Percentiles rank a stretch among this genome's conserved stretches.
Evolutionary conservation across 768 basidiomycete species (phyloP).

Genomic region (Termitomyces sp.): DNA sequence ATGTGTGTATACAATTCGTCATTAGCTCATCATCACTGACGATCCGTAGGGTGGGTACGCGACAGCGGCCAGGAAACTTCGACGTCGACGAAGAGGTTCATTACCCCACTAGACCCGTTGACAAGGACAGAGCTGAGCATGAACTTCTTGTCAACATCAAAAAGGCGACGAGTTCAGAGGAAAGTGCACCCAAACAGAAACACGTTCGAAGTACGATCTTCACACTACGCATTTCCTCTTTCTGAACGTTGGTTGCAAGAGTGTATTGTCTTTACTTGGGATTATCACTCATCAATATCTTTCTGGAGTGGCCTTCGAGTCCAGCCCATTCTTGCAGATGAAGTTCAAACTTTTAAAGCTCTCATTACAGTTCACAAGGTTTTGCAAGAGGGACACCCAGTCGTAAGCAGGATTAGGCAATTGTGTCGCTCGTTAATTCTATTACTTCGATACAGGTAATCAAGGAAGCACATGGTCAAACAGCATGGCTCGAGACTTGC

Average conservation of each 20-base stretch:
- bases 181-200: conserved; percentile 97
- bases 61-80: conserved; percentile 38
- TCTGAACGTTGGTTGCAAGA: conserved; percentile 42
- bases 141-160: conserved; percentile 95
- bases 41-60: conserved; percentile 34
- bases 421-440: not conserved
- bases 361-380: conserved; percentile 98
- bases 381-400: conserved; percentile 94
- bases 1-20: conserved; percentile 8
- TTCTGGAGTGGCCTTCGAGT: conserved; percentile 98
- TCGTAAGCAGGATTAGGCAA: conserved; percentile 42
- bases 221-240: not conserved
- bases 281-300: conserved; percentile 95
- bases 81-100: conserved; percentile 83
- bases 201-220: conserved; percentile 87
- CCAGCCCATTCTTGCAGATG: conserved; percentile 94
- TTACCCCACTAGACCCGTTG: conserved; percentile 95
- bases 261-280: conserved; percentile 99
- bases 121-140: conserved; percentile 96
- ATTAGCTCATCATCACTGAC: not conserved
- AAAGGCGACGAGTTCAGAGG: conserved; percentile 95
- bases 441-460: conserved; percentile 58
- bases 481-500: conserved; percentile 97
- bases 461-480: conserved; percentile 95
- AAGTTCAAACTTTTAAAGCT: conserved; percentile 97